Evolutionary conservation across 768 basidiomycete species (phyloP), one percentile per base, ranked within the genome.

Genomic region (Chiua virens): DNA sequence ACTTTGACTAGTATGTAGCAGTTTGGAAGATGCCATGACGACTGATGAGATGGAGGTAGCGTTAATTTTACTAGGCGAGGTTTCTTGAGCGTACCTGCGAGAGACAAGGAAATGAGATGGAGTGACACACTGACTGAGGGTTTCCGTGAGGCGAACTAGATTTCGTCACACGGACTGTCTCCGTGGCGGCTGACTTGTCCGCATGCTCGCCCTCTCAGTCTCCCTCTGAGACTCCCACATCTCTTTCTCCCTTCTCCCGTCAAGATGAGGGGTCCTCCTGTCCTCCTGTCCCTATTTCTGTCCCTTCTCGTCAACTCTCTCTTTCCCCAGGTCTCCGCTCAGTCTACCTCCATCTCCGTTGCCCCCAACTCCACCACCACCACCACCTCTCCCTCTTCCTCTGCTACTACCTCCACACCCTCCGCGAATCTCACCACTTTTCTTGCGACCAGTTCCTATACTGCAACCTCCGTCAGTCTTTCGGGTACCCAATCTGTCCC

Each of bases 371-470:
- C 63, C 45, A 52, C 61, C 45, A 52, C 53, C 30, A 55, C 59
- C 5, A 17, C 60, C 28, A 8, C 37, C 20, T 22, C 47, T 3
- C 10, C 49, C 3, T 5, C 48, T 8, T 6, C 34, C 20, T 27
- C 30, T 10, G 2, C 8, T 6, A 5, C 32, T 34, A 17, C 59
- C n/a, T 20, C 51, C 2, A 28, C 60, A 5, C 28, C 39, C 4
- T 42, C 62, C 13, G 40, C 49, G n/a, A 73, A 71, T 41, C 49
- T 80, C 46, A 82, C 82, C 32, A 71, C 85, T 42, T 81, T 81
- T 49, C 71, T 81, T 46, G 78, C 81, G 15, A 82, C 80, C 15
- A 73, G 73, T 52, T 79, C 80, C 36, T 70, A 76, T 60, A 79
- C 79, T 5, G 52, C 80, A 45, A 77, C 82, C 28, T 72, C 73